Percentiles rank a stretch among this genome's conserved stretches.
phyloP scores from a whole-genome alignment of 805 yeast species.

The Cyberlindnera misumaiensis region DNA sequence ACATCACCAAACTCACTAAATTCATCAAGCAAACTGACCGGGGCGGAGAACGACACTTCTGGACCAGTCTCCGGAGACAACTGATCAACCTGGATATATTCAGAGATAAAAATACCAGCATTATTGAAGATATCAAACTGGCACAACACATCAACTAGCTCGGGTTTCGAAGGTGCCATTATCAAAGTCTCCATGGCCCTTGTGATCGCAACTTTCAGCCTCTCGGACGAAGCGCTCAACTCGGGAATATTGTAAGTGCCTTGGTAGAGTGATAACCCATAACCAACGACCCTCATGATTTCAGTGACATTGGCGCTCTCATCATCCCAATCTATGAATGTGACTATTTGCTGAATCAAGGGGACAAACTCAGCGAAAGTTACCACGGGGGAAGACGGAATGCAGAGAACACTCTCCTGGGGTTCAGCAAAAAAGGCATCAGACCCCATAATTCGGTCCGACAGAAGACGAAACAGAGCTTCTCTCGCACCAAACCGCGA shows the following conservation, averaged over 20 bases:
- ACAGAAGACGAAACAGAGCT: conserved; percentile 1
- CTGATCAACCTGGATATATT: conserved; percentile 6
- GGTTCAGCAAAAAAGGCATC: not conserved
- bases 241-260: conserved; percentile 5
- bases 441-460: conserved; percentile 7
- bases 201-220: conserved; percentile 14
- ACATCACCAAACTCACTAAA: conserved; percentile 21
- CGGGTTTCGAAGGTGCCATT: conserved; percentile 1
- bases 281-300: conserved; percentile 5
- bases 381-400: not conserved
- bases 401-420: not conserved
- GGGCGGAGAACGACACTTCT: not conserved
- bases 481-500: conserved; percentile 8
- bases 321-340: not conserved
- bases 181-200: conserved; percentile 8
- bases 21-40: conserved; percentile 4
- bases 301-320: not conserved
- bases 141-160: conserved; percentile 4
- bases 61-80: not conserved
- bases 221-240: conserved; percentile 11
- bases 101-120: conserved; percentile 16
- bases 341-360: not conserved
- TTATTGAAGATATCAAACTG: conserved; percentile 4
- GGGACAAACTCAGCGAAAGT: not conserved
- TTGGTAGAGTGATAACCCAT: conserved; percentile 13